phyloP scores from a whole-genome alignment of 2,329 filamentous ascomycete genomes.

The Cylindrodendrum hubeiense region DNA sequence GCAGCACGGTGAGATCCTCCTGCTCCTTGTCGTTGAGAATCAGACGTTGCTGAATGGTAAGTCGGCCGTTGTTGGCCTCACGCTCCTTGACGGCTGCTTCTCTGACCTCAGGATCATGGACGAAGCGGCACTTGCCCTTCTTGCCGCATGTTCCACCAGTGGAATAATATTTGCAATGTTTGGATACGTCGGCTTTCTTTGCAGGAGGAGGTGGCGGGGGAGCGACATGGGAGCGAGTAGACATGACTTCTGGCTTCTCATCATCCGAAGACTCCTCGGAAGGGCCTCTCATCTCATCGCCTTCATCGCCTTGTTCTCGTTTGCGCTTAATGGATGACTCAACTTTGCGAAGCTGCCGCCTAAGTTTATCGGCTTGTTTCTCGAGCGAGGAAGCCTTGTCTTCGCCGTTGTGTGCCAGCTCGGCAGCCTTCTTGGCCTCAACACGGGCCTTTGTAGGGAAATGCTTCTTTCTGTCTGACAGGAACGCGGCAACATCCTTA shows the following conservation, averaged over 20 bases:
- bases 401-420: slow-evolving; percentile 59
- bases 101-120: slow-evolving; percentile 73
- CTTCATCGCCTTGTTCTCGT: slow-evolving; percentile 75
- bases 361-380: slow-evolving; percentile 71
- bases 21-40: slow-evolving; percentile 77
- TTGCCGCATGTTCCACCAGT: slow-evolving; percentile 77
- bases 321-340: slow-evolving; percentile 78
- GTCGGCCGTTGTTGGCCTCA: slow-evolving; percentile 73
- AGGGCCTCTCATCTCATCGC: slow-evolving; percentile 72
- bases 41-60: slow-evolving; percentile 75
- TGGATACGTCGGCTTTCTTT: slow-evolving; percentile 71
- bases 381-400: slow-evolving; percentile 73
- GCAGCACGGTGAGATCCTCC: slow-evolving; percentile 74
- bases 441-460: slow-evolving; percentile 83
- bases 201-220: slow-evolving; percentile 57
- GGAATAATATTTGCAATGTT: slow-evolving; percentile 79
- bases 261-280: slow-evolving; percentile 67
- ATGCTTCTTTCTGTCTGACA: slow-evolving; percentile 82
- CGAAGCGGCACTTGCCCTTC: slow-evolving; percentile 82
- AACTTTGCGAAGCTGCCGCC: slow-evolving; percentile 76
- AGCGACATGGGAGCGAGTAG: slow-evolving; percentile 57
- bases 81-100: slow-evolving; percentile 74
- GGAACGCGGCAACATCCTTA: slow-evolving; percentile 82
- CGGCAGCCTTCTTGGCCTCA: slow-evolving; percentile 70
- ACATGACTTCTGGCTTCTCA: slow-evolving; percentile 69